phyloP scores from a whole-genome alignment of 2,329 filamentous ascomycete genomes.

The Penicillium sp. region DNA sequence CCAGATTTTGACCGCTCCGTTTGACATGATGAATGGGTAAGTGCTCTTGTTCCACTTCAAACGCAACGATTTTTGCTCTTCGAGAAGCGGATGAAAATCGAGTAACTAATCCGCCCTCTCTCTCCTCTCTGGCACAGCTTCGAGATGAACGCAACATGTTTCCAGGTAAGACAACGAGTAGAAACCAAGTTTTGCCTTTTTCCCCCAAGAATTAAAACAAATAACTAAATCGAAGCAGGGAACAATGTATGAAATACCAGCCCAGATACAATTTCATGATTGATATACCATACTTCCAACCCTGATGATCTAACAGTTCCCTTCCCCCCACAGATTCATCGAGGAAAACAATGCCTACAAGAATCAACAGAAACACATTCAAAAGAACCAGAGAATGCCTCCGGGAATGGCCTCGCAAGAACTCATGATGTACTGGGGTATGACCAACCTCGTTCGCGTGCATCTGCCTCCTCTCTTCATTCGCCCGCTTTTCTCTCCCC shows the following conservation, averaged over 20 bases:
- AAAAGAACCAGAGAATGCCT: conserved; percentile 47
- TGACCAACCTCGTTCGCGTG: conserved; percentile 1
- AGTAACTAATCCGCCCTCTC: conserved; percentile 4
- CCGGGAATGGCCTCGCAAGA: conserved; percentile 60
- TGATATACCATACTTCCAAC: not conserved
- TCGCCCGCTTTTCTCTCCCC: too few relatives aligned
- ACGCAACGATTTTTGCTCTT: not conserved
- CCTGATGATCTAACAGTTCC: not conserved
- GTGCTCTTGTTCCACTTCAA: conserved; percentile 16
- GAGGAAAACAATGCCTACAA: conserved; percentile 83
- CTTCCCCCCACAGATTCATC: conserved; percentile 60
- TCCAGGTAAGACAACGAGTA: conserved; percentile 57
- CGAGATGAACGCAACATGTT: conserved; percentile 90
- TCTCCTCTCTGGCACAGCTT: conserved; percentile 52
- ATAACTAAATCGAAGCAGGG: conserved; percentile 36
- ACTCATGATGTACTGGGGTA: conserved; percentile 90
- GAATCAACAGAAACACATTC: conserved; percentile 53
- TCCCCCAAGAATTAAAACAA: not conserved
- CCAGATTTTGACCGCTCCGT: conserved; percentile 79
- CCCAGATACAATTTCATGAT: not conserved
- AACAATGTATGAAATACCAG: conserved; percentile 45
- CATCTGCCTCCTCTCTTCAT: too few relatives aligned
- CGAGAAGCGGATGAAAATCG: too few relatives aligned
- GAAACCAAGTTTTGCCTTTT: not conserved
- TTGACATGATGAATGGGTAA: conserved; percentile 72